These are phyloP conservation scores for Ceriops zippeliana DNA, from an alignment of 345 rosid species.

Conservation along the genomic window DNA sequence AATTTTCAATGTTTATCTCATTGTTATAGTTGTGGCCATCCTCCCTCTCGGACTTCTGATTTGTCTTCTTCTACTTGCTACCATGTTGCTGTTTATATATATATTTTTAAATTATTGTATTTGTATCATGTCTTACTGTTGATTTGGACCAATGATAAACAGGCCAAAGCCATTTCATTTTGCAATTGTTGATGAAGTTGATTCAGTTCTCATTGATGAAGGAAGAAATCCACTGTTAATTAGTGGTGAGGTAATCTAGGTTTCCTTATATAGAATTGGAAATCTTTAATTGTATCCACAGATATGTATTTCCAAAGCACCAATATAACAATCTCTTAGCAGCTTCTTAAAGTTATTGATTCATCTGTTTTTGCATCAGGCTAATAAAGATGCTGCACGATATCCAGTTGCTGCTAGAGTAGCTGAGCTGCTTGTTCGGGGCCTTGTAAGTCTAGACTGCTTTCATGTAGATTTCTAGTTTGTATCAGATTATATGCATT, in stretches of 20 bases:
- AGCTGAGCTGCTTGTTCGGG: constrained; percentile 76
- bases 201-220: constrained; percentile 96
- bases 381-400: constrained; percentile 85
- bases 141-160: constrained; percentile 22
- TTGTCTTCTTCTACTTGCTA: background rate
- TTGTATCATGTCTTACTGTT: background rate
- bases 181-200: constrained; percentile 97
- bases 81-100: background rate
- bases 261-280: background rate
- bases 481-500: constrained; percentile 6
- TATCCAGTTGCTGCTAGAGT: constrained; percentile 97
- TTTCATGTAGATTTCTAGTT: constrained; percentile 9
- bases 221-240: constrained; percentile 96
- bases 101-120: background rate
- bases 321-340: background rate
- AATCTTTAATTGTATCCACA: background rate
- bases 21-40: background rate
- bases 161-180: constrained; percentile 98
- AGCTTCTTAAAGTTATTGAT: constrained; percentile 12
- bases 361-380: constrained; percentile 44
- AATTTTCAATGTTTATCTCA: constrained; percentile 6
- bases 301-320: background rate
- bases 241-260: constrained; percentile 80
- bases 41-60: background rate
- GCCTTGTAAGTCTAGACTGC: constrained; percentile 49